Evolutionary conservation across 306 rosid species (phyloP).

Genomic region (Acacia melanoxylon): DNA sequence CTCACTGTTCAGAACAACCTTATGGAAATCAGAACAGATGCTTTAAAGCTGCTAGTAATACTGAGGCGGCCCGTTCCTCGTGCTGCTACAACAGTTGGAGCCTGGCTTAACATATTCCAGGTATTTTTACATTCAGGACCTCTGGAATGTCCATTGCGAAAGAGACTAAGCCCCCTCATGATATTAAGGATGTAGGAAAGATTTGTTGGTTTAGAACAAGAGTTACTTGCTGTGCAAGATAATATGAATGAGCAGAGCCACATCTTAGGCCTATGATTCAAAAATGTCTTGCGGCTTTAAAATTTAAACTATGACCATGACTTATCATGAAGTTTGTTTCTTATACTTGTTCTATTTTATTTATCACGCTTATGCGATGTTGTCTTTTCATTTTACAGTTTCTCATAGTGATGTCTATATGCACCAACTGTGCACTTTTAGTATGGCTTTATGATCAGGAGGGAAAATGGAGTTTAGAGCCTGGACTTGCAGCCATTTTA

Average conservation of each 20-base stretch:
- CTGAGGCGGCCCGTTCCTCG: slow-evolving; percentile 88
- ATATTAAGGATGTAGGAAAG: neutral
- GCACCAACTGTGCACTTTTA: slow-evolving; percentile 94
- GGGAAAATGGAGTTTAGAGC: slow-evolving; percentile 95
- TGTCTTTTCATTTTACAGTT: slow-evolving; percentile 52
- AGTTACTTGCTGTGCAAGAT: too few species aligned
- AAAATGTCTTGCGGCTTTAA: neutral
- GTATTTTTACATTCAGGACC: slow-evolving; percentile 34
- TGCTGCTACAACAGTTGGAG: slow-evolving; percentile 82
- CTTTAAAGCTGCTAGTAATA: slow-evolving; percentile 85
- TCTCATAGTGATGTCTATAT: slow-evolving; percentile 77
- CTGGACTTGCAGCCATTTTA: slow-evolving; percentile 90
- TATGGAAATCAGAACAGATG: slow-evolving; percentile 94
- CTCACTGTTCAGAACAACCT: slow-evolving; percentile 69
- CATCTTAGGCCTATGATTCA: neutral
- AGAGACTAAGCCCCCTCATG: neutral
- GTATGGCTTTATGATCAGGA: slow-evolving; percentile 91
- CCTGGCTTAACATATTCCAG: slow-evolving; percentile 98
- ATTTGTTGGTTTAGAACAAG: neutral
- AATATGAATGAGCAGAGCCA: neutral
- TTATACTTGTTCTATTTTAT: neutral
- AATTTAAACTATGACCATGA: neutral
- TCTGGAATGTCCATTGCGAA: neutral
- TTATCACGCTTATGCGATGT: slow-evolving; percentile 25
- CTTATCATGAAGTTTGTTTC: neutral